Base-by-base conservation (phyloP, 2,329 filamentous ascomycete species). In the Botrytis tulipae region DNA sequence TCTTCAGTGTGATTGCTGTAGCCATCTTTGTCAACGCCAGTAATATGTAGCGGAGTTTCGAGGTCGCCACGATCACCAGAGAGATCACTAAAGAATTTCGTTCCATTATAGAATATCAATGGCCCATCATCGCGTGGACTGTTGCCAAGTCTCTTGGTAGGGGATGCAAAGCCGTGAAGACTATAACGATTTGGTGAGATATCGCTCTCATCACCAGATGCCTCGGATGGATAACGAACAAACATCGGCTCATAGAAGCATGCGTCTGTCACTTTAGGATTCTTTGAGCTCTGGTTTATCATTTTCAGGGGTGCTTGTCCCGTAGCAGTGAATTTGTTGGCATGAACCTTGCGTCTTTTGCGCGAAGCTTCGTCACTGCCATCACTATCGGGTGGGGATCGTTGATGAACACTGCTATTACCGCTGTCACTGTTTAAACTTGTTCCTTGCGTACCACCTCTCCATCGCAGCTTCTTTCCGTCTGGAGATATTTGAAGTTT, bases 61-160 rank as follows among this genome's bases (percentile, higher is more conserved):
- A 82, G 75, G 35, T 86, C 85, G 2, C 85, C 86, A 18, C 84
- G 84, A 77, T 94, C 91, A 2, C 91, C 91, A 25, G 91, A 93
- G 5, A 96, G 83, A 80, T 97, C 94, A 1, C 91, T 94, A 80
- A 90, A 96, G 80, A 96, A 97, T 0, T 88, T 89, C 1, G 92
- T 91, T 40, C 92, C 92, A 74, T 88, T 93, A 80, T 95, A 97
- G 79, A 95, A 97, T 29, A 95, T 94, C 76, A 97, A 92, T 1
- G 92, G 90, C 14, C 93, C 93, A 74, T 92, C 89, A 20, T 89
- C 86, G 0, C 85, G 68, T 20, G 59, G 86, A 86, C 20, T 83
- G 77, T 40, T 86, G 35, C 3, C 42, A 25, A 35, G 22, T 10
- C 22, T 44, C 6, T 32, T 20, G 25, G 35, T 10, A 37, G 68